Percentiles rank a stretch among this genome's conserved stretches.
Evolutionary conservation across 768 basidiomycete genomes (phyloP).

Genomic region (Rhizopogon sp.): DNA sequence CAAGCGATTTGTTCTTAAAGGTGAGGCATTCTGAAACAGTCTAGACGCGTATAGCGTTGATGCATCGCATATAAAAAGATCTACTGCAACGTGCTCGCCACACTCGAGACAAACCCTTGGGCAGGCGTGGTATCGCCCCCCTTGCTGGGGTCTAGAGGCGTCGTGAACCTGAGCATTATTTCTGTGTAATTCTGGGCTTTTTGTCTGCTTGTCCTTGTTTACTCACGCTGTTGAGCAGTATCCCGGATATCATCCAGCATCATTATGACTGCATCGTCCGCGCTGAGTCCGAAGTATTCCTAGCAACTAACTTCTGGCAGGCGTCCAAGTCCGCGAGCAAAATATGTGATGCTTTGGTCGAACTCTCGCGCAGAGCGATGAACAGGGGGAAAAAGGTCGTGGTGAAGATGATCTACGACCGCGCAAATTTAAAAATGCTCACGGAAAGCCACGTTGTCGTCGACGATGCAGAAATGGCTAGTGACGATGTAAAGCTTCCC

Average conservation of each 20-base stretch:
- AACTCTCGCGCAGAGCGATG: conserved; percentile 45
- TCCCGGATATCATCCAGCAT: conserved; percentile 72
- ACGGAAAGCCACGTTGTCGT: conserved; percentile 42
- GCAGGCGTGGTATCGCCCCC: conserved; percentile 57
- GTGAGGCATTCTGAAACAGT: conserved; percentile 25
- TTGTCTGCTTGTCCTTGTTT: not conserved
- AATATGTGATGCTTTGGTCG: conserved; percentile 45
- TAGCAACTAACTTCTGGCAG: conserved; percentile 65
- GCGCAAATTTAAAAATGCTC: conserved; percentile 54
- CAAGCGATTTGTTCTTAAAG: conserved; percentile 58
- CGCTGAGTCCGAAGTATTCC: conserved; percentile 59
- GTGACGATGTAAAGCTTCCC: conserved; percentile 46
- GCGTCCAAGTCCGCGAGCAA: conserved; percentile 45
- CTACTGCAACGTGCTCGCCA: conserved; percentile 56
- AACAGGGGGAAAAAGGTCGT: conserved; percentile 44
- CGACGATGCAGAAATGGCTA: conserved; percentile 37
- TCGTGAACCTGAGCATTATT: conserved; percentile 57
- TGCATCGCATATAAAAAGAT: conserved; percentile 33
- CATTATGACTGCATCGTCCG: conserved; percentile 57
- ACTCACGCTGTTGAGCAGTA: conserved; percentile 27
- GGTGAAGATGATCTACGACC: conserved; percentile 67
- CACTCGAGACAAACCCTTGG: conserved; percentile 49
- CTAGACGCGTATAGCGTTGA: not conserved
- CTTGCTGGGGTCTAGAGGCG: conserved; percentile 57
- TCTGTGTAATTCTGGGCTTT: conserved; percentile 36